phyloP scores from a whole-genome alignment of 2,329 filamentous ascomycete species.

The Aspergillus sp. region DNA sequence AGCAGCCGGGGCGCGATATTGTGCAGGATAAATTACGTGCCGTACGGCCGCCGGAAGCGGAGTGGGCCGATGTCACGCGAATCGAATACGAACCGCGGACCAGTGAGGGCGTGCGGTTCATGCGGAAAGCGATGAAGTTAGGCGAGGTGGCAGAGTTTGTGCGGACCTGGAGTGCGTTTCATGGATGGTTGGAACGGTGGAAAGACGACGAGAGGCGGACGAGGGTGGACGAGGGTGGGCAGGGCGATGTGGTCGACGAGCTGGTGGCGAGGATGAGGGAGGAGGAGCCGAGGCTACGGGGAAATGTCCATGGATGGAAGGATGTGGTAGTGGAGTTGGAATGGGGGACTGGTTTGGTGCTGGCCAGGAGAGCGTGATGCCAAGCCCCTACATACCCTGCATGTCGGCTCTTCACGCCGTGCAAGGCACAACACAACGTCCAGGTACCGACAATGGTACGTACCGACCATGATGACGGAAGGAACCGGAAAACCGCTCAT shows the following conservation, averaged over 20 bases:
- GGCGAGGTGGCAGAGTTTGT: conserved; percentile 54
- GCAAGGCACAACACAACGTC: no score
- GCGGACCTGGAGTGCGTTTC: conserved; percentile 53
- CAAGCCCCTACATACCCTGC: no score
- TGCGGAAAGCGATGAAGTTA: conserved; percentile 48
- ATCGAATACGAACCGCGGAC: conserved; percentile 47
- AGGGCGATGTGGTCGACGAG: conserved; percentile 71
- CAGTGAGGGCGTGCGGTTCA: conserved; percentile 41
- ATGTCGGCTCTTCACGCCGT: no score
- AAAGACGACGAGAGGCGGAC: neutral
- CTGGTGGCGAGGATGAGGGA: conserved; percentile 63
- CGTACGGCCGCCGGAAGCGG: conserved; percentile 43
- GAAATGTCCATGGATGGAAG: neutral
- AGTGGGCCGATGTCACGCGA: conserved; percentile 48
- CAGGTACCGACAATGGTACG: no score
- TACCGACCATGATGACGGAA: no score
- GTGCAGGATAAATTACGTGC: conserved; percentile 46
- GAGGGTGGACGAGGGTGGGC: conserved; percentile 32
- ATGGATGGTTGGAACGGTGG: conserved; percentile 43
- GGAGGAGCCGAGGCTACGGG: conserved; percentile 16
- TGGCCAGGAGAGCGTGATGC: neutral
- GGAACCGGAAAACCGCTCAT: no score
- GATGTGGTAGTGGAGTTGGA: neutral
- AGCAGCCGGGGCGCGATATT: conserved; percentile 47
- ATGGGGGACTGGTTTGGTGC: neutral